Conservation (phyloP, 768 basidiomycete species). For the Tephrocybe sp. region DNA sequence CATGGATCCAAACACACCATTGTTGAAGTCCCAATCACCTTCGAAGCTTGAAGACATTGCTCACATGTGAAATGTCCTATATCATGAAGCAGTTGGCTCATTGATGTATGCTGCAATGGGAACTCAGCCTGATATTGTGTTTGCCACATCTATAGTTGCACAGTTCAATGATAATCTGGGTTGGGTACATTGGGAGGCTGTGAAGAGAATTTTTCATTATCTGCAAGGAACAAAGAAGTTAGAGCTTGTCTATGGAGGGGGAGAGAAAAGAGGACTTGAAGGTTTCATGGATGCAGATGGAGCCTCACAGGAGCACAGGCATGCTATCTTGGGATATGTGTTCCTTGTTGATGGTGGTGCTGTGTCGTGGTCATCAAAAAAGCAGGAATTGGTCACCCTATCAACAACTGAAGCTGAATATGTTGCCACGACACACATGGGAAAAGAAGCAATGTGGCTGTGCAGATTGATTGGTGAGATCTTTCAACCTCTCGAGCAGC, state of each 20-base stretch:
- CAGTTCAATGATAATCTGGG: conserved; percentile 21
- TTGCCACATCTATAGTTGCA: too few species aligned
- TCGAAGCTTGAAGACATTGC: conserved; percentile 4
- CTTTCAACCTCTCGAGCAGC: conserved; percentile 2
- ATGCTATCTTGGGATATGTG: conserved; percentile 33
- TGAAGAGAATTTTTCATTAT: conserved; percentile 5
- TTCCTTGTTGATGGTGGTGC: conserved; percentile 26
- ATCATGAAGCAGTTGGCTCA: conserved; percentile 23
- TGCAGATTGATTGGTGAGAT: conserved; percentile 20
- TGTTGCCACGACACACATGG: conserved; percentile 27
- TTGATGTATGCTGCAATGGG: conserved; percentile 22
- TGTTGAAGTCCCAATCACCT: background rate
- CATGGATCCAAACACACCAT: background rate
- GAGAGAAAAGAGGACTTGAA: conserved; percentile 15
- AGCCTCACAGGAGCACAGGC: conserved; percentile 19
- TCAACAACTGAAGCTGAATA: conserved; percentile 23
- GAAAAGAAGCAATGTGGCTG: conserved; percentile 33
- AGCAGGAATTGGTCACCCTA: conserved; percentile 19
- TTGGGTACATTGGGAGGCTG: conserved; percentile 4
- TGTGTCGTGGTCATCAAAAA: conserved; percentile 33
- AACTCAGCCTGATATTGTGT: conserved; percentile 8
- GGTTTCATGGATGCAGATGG: conserved; percentile 6
- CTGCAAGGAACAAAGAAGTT: conserved; percentile 27
- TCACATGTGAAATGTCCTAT: conserved; percentile 22
- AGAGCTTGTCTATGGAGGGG: conserved; percentile 22